Evolutionary conservation across 139 green algal species (phyloP), one percentile per base, ranked within the genome.

Genomic region (Tetradesmus lagerheimii): DNA sequence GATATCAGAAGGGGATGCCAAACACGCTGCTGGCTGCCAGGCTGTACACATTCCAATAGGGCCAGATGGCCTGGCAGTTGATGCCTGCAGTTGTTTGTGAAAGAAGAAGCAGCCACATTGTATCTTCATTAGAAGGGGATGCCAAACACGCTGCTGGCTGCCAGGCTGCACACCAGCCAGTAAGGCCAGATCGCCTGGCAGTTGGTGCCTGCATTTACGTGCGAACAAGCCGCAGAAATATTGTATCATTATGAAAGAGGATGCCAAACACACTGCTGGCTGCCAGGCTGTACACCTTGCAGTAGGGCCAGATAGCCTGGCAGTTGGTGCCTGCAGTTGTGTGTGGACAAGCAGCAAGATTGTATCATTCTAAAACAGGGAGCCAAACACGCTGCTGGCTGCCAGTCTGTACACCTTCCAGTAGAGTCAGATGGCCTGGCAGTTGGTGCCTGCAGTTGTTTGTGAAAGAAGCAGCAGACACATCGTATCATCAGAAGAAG

Each of bases 21-120:
- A 91, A 93, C 15, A 93, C 50, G 27, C 31, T 50, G 45, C 34
- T 74, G 29, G 91, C 91, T 16, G 82, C 91, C 20, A 93, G 76
- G 38, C 35, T 50, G 47, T 86, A 81, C 25, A 90, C 74, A 64
- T 89, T 89, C 37, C 71, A 43, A 39, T 43, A 37, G 16, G 89
- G 89, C 50, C 57, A 90, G 29, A 92, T 50, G 16, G 41, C 38
- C 25, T 31, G 38, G 39, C 78, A 57, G 41, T 64, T 50, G 9
- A 38, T 84, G n/a, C 31, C 67, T 78, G n/a, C 62, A n/a, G n/a
- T n/a, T n/a, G n/a, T n/a, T n/a, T n/a, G n/a, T n/a, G n/a, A n/a
- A n/a, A n/a, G n/a, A n/a, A n/a, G n/a, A n/a, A n/a, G n/a, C n/a
- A n/a, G n/a, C n/a, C n/a, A n/a, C n/a, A n/a, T n/a, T n/a, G n/a